These are phyloP conservation scores for Fonsecaea monophora DNA, from an alignment of 2,329 filamentous ascomycete genomes.

Conservation along the genomic window DNA sequence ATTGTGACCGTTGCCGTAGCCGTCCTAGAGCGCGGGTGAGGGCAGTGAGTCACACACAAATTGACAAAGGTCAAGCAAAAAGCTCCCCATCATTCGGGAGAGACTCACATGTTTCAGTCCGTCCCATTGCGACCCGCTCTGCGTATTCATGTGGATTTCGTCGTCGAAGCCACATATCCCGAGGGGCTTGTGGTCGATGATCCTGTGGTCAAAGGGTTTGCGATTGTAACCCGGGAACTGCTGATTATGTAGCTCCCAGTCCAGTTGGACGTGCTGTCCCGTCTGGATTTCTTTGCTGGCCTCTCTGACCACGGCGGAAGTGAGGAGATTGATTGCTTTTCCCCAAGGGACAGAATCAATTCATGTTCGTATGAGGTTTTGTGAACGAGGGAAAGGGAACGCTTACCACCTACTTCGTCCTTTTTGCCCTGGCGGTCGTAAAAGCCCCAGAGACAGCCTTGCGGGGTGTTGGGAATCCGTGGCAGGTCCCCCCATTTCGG, in stretches of 20 bases:
- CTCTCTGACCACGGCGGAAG: not conserved
- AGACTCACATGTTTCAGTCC: slow-evolving; percentile 1
- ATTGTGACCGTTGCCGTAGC: not conserved
- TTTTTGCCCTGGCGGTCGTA: slow-evolving; percentile 3
- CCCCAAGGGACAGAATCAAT: too few relatives aligned
- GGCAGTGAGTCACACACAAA: not conserved
- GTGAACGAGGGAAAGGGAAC: not conserved
- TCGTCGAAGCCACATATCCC: slow-evolving; percentile 11
- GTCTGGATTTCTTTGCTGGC: slow-evolving; percentile 10
- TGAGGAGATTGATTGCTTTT: slow-evolving; percentile 10
- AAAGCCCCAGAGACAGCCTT: slow-evolving; percentile 11
- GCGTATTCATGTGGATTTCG: slow-evolving; percentile 17
- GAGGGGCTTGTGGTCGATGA: slow-evolving; percentile 6
- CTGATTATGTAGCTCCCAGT: slow-evolving; percentile 7
- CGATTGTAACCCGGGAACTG: slow-evolving; percentile 1
- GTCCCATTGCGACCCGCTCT: slow-evolving; percentile 18
- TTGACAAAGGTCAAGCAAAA: not conserved
- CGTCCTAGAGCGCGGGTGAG: slow-evolving; percentile 3
- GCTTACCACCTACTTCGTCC: slow-evolving; percentile 11
- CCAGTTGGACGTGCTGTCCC: not conserved
- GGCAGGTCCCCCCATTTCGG: not conserved
- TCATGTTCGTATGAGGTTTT: not conserved
- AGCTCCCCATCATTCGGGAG: not conserved
- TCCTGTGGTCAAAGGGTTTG: slow-evolving; percentile 11
- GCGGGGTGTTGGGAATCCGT: not conserved